phyloP scores from a whole-genome alignment of 768 basidiomycete species.

The Galerina marginata region DNA sequence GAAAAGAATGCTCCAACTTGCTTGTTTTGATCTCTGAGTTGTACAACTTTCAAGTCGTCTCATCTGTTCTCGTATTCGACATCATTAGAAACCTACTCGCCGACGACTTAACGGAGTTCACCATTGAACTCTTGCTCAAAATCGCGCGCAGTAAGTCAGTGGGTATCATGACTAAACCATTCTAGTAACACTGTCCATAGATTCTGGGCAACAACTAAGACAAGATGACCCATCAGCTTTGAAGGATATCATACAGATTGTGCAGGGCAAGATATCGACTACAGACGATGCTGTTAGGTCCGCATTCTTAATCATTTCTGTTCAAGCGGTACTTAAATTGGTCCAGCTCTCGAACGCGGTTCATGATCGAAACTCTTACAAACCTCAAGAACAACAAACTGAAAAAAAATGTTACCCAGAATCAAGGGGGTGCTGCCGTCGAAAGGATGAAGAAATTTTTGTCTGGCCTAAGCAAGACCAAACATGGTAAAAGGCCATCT shows the following conservation, averaged over 20 bases:
- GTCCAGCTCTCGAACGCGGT: constrained; percentile 83
- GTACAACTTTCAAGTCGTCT: constrained; percentile 96
- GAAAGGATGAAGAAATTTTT: constrained; percentile 91
- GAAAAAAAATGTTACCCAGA: constrained; percentile 65
- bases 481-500: constrained; percentile 57
- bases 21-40: constrained; percentile 88
- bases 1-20: constrained; percentile 91
- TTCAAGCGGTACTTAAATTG: not conserved
- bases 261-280: constrained; percentile 71
- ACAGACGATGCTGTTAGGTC: constrained; percentile 60
- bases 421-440: constrained; percentile 76
- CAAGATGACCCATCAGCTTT: constrained; percentile 91
- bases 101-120: constrained; percentile 70
- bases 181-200: constrained; percentile 46
- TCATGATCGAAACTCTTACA: constrained; percentile 93
- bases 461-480: constrained; percentile 72
- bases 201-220: constrained; percentile 89
- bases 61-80: constrained; percentile 89
- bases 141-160: constrained; percentile 72
- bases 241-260: constrained; percentile 87
- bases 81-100: constrained; percentile 78
- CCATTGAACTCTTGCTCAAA: constrained; percentile 87
- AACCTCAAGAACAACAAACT: constrained; percentile 93
- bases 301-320: not conserved
- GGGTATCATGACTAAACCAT: not conserved